These are phyloP conservation scores for Galeopsis tetrahit DNA, from an alignment of 257 asterid genomes.

Conservation along the genomic window DNA sequence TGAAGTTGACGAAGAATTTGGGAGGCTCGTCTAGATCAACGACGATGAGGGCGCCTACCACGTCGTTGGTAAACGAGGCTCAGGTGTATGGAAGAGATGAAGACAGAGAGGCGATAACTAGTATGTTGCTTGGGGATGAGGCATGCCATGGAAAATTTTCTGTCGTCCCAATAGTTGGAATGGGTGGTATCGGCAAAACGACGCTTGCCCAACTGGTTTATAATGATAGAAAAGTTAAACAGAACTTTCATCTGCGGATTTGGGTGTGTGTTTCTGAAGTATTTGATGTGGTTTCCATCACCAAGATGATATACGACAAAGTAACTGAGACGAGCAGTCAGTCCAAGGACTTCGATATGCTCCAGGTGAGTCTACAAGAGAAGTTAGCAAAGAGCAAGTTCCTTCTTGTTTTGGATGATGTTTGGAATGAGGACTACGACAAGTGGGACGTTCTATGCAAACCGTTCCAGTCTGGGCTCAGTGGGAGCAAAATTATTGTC, in stretches of 20 bases:
- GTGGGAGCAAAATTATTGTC: constrained; percentile 59
- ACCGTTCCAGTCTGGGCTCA: constrained; percentile 46
- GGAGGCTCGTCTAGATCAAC: constrained; percentile 31
- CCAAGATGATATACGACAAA: constrained; percentile 44
- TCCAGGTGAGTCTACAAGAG: constrained; percentile 50
- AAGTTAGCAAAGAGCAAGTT: constrained; percentile 49
- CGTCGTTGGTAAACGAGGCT: constrained; percentile 60
- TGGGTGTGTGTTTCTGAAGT: constrained; percentile 61
- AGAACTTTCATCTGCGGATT: constrained; percentile 43
- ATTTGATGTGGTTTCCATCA: constrained; percentile 51
- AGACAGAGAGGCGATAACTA: constrained; percentile 50
- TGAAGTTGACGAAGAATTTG: constrained; percentile 43
- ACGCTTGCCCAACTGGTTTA: constrained; percentile 61
- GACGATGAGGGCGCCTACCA: constrained; percentile 46
- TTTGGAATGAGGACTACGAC: constrained; percentile 52
- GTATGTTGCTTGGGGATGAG: constrained; percentile 46
- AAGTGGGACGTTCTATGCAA: constrained; percentile 47
- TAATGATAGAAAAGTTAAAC: constrained; percentile 42
- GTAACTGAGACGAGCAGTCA: constrained; percentile 29
- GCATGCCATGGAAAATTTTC: constrained; percentile 35
- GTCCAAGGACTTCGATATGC: constrained; percentile 48
- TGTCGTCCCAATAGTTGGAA: constrained; percentile 71
- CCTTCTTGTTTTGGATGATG: constrained; percentile 63
- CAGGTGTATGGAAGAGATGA: constrained; percentile 63
- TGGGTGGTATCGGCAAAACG: constrained; percentile 73